Evolutionary conservation across 306 rosid species (phyloP), one percentile per base, ranked within the genome.

Genomic region (Cyclanthera cordifolia): DNA sequence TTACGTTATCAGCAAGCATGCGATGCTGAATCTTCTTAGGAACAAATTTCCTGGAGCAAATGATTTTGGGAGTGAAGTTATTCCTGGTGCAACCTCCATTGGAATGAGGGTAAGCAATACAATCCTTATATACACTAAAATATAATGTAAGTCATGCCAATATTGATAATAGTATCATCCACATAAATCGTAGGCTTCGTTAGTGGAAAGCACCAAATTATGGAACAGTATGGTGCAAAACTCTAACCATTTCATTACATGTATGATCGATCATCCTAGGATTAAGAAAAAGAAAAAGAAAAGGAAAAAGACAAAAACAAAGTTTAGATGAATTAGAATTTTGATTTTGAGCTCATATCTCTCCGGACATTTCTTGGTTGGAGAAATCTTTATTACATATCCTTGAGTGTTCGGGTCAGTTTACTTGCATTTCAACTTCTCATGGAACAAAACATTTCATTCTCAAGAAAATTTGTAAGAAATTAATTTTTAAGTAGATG

Each of bases 1-100:
- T 27, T 94, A 94, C 81, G 99, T 94, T 67, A 88, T 94, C 73
- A 94, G 97, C 83, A 94, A 90, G 83, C 20, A 90, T 78, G 97
- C 69, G 61, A 94, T 94, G 99, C 52, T 94, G 17, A 85, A 82
- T 74, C 84, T 94, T 66, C 96, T 94, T 43, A 79, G 95, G 19
- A 85, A 86, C 1, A 81, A 83, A 75, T 90, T 94, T 79, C 95
- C 99, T 2, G 90, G 88, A 43, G 99, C 99, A 68, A 94, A 94
- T 77, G 99, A 94, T 83, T 94, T 94, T 19, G 97, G 99, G 25
- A 94, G 99, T 77, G 99, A 94, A 88, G 96, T 94, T 34, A 94
- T 94, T 85, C 99, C 99, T 50, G 96, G 99, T 47, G 99, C 97
- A 41, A 94, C 99, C 70, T 83, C 96, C 67, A 78, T 86, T 48